Conservation (phyloP, 495 filamentous ascomycete genomes). For the Aspergillus hancockii region DNA sequence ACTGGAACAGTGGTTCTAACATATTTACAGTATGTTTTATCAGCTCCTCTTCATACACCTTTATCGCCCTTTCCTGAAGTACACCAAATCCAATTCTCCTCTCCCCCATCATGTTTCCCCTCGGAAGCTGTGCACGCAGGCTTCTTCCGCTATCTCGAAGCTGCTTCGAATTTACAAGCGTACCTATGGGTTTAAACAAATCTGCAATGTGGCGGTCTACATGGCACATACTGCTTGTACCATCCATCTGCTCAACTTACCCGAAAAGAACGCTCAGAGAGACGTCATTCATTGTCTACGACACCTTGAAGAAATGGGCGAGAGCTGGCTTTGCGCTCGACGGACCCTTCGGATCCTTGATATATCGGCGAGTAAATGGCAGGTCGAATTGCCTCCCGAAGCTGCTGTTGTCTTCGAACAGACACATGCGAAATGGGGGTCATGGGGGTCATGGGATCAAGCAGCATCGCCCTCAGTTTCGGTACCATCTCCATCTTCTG, state of each 20-base stretch:
- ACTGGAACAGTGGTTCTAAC: slow-evolving; percentile 28
- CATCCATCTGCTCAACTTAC: slow-evolving; percentile 89
- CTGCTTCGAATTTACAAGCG: slow-evolving; percentile 91
- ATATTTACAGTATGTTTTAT: slow-evolving; percentile 80
- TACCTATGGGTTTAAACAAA: slow-evolving; percentile 84
- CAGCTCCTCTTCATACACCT: slow-evolving; percentile 96
- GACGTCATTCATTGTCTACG: slow-evolving; percentile 91
- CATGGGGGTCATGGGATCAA: slow-evolving; percentile 48
- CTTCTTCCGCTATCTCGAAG: slow-evolving; percentile 86
- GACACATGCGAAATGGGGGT: slow-evolving; percentile 57
- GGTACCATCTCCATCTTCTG: slow-evolving; percentile 28
- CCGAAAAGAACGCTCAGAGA: slow-evolving; percentile 81
- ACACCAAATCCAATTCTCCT: slow-evolving; percentile 75
- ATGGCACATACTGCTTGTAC: slow-evolving; percentile 92
- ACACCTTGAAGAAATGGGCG: slow-evolving; percentile 93
- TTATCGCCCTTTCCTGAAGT: slow-evolving; percentile 94
- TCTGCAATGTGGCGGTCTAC: slow-evolving; percentile 94
- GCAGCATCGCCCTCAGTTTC: slow-evolving; percentile 37
- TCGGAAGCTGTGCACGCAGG: slow-evolving; percentile 84
- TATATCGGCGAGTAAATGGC: slow-evolving; percentile 85
- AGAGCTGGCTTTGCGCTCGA: slow-evolving; percentile 89
- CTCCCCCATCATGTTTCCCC: slow-evolving; percentile 88
- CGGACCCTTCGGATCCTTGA: slow-evolving; percentile 83
- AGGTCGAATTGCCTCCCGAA: slow-evolving; percentile 81
- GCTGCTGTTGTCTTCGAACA: slow-evolving; percentile 71